These are phyloP conservation scores for Parietichytrium sp. DNA, from an alignment of 108 stramenopile species.

Conservation along the genomic window DNA sequence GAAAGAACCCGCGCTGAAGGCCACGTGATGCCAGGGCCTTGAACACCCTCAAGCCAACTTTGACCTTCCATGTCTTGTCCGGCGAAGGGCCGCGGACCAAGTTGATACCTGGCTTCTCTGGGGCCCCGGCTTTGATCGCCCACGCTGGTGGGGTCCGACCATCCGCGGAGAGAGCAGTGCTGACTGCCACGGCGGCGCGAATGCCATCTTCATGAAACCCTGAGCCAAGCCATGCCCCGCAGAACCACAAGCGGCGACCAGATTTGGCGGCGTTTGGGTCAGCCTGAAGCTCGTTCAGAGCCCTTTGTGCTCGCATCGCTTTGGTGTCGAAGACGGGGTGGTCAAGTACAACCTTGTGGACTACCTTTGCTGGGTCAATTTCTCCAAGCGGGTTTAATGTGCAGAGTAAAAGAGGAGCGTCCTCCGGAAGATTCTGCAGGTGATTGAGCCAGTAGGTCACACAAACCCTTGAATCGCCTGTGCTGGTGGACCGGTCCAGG, in stretches of 20 bases:
- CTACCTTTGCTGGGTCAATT: constrained; percentile 59
- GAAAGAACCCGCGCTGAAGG: constrained; percentile 27
- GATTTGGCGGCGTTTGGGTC: constrained; percentile 44
- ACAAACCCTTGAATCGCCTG: constrained; percentile 51
- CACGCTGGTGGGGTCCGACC: constrained; percentile 74
- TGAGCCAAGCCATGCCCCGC: constrained; percentile 87
- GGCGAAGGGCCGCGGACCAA: not conserved
- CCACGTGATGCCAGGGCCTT: not conserved
- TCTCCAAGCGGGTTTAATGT: constrained; percentile 82
- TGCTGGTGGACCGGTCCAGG: constrained; percentile 60
- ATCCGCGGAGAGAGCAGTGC: constrained; percentile 62
- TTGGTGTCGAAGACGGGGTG: constrained; percentile 84
- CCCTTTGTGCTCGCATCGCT: constrained; percentile 67
- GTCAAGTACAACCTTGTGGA: constrained; percentile 63
- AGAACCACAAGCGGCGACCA: constrained; percentile 81
- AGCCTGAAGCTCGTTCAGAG: constrained; percentile 70
- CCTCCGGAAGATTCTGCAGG: constrained; percentile 70
- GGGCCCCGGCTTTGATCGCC: constrained; percentile 40
- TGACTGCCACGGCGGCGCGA: constrained; percentile 76
- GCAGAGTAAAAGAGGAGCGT: constrained; percentile 74
- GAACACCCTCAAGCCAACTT: not conserved
- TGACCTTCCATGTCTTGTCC: not conserved
- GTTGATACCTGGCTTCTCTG: not conserved
- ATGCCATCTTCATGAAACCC: constrained; percentile 98
- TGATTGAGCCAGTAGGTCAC: constrained; percentile 94